Conservation (phyloP, 805 yeast species). For the Pichia occidentalis region DNA sequence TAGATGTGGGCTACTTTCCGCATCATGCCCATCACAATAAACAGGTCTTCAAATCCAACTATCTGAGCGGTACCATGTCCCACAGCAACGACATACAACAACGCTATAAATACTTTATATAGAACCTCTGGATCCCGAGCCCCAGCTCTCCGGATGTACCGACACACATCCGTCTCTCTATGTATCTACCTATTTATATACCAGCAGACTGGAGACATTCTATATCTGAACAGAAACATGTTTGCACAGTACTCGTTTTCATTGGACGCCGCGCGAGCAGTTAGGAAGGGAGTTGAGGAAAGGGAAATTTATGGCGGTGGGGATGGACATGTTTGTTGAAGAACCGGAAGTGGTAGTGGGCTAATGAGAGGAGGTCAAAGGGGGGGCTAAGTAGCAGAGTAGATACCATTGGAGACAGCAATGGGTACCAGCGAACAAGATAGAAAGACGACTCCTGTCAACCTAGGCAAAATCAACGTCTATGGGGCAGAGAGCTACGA, state of each 20-base stretch:
- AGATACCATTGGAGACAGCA: neutral
- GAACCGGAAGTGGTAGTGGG: too few relatives aligned
- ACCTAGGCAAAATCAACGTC: constrained; percentile 27
- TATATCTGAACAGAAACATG: too few relatives aligned
- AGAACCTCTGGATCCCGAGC: neutral
- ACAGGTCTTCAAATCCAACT: constrained; percentile 23
- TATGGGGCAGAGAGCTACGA: constrained; percentile 30
- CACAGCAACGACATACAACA: neutral
- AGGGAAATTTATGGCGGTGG: neutral
- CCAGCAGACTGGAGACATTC: too few relatives aligned
- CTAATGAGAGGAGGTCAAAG: too few relatives aligned
- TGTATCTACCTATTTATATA: too few relatives aligned
- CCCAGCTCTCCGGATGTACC: too few relatives aligned
- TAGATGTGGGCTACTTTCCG: constrained; percentile 44
- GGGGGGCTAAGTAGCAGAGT: neutral
- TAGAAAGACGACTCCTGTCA: constrained; percentile 20
- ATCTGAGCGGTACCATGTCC: neutral
- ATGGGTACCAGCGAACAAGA: constrained; percentile 1
- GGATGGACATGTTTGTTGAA: too few relatives aligned
- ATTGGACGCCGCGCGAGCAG: too few relatives aligned
- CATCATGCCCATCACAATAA: constrained; percentile 35
- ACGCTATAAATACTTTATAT: constrained; percentile 14
- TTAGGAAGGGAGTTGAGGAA: neutral
- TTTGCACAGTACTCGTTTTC: too few relatives aligned
- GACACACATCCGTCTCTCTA: too few relatives aligned